phyloP scores from a whole-genome alignment of 169 alveolate species.

The Plasmodium vinckei region DNA sequence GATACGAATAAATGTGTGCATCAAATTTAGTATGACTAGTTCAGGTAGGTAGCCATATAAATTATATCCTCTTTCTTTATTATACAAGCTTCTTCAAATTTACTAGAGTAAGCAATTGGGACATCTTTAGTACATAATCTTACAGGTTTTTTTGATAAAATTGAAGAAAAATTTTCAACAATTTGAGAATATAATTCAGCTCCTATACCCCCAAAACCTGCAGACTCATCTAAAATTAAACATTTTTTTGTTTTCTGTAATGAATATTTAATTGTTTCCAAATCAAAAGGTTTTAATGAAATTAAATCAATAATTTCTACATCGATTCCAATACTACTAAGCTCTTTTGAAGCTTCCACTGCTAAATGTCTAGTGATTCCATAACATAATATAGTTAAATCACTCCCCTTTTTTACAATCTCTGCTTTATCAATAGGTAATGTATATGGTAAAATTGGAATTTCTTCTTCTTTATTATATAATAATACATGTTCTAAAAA shows the following conservation, averaged over 20 bases:
- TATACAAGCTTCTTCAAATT: slow-evolving; percentile 81
- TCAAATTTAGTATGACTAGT: slow-evolving; percentile 40
- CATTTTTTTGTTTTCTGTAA: slow-evolving; percentile 91
- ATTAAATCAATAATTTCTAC: slow-evolving; percentile 93
- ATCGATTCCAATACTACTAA: slow-evolving; percentile 85
- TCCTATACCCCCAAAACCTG: slow-evolving; percentile 93
- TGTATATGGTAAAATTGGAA: slow-evolving; percentile 88
- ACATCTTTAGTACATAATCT: slow-evolving; percentile 81
- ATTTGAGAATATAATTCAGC: slow-evolving; percentile 88
- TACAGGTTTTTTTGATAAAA: slow-evolving; percentile 75
- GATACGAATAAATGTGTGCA: no score
- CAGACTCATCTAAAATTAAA: slow-evolving; percentile 93
- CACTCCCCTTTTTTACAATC: slow-evolving; percentile 89
- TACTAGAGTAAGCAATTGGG: slow-evolving; percentile 81
- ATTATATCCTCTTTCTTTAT: slow-evolving; percentile 80
- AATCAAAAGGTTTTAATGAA: slow-evolving; percentile 91
- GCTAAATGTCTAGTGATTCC: slow-evolving; percentile 90
- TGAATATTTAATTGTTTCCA: slow-evolving; percentile 87
- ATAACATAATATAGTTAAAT: slow-evolving; percentile 90
- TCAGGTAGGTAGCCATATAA: slow-evolving; percentile 79
- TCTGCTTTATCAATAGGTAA: slow-evolving; percentile 93
- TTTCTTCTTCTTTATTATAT: slow-evolving; percentile 89
- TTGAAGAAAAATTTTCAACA: slow-evolving; percentile 80
- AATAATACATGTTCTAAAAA: slow-evolving; percentile 93
- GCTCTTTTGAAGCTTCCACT: slow-evolving; percentile 89